Conservation (phyloP, 495 filamentous ascomycete genomes). For the Aspergillus ellipticus region DNA sequence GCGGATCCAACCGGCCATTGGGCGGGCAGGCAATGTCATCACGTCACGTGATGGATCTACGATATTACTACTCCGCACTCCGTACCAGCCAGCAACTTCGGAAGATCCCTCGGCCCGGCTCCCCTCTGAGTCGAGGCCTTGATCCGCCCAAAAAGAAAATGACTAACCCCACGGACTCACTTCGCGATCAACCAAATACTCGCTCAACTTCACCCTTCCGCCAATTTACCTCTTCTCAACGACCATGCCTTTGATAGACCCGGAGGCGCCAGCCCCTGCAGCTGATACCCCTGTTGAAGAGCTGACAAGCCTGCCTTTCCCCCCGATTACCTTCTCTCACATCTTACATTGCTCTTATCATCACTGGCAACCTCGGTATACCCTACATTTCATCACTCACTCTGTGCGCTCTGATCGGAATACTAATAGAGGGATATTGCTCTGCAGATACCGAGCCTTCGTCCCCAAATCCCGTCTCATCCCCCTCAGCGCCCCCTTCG, state of each 20-base stretch:
- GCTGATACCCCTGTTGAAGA: conserved; percentile 18
- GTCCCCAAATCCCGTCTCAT: conserved; percentile 83
- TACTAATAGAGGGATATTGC: not conserved
- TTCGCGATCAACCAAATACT: conserved; percentile 1
- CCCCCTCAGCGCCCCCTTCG: conserved; percentile 67
- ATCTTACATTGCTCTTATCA: conserved; percentile 94
- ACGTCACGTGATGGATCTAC: no score
- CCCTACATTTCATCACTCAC: not conserved
- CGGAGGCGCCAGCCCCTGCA: conserved; percentile 14
- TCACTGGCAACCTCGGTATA: conserved; percentile 70
- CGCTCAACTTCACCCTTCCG: not conserved
- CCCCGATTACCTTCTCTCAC: conserved; percentile 75
- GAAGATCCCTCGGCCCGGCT: no score
- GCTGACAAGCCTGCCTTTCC: conserved; percentile 60
- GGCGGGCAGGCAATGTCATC: no score
- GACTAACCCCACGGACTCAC: conserved; percentile 4
- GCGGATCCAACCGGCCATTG: no score
- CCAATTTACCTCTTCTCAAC: not conserved
- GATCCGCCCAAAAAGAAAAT: conserved; percentile 2
- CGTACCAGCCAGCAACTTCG: no score
- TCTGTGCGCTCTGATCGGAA: not conserved
- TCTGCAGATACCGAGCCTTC: conserved; percentile 66
- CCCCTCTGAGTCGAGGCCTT: no score
- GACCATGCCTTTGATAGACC: conserved; percentile 34
- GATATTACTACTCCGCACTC: no score